Conservation (phyloP, 2,329 filamentous ascomycete species). For the Gaeumannomyces sp. region DNA sequence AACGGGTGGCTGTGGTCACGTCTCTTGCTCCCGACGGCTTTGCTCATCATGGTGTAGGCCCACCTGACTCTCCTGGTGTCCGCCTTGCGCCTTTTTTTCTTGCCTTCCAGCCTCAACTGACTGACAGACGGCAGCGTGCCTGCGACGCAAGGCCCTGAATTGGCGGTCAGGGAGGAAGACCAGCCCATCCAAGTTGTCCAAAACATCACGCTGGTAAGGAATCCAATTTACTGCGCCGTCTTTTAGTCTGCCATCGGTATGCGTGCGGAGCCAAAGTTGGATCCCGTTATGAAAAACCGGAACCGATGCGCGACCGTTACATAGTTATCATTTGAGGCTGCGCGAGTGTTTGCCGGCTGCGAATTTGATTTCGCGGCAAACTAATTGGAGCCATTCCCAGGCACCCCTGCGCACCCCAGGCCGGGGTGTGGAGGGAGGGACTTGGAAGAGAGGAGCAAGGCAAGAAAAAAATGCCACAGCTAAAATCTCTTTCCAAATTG, state of each 20-base stretch:
- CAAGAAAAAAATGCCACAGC: background rate
- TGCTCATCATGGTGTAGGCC: background rate
- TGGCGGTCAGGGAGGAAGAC: background rate
- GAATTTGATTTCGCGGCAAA: background rate
- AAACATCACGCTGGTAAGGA: background rate
- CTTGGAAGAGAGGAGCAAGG: background rate
- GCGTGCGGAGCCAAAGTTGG: background rate
- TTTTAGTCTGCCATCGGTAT: background rate
- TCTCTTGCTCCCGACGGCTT: background rate
- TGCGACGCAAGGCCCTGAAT: background rate
- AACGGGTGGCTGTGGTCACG: background rate
- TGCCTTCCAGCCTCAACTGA: background rate
- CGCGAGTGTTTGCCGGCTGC: background rate
- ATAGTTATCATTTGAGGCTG: background rate
- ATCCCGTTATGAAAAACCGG: background rate
- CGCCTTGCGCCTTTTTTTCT: background rate
- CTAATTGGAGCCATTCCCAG: no score
- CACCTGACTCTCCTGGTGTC: constrained; percentile 2
- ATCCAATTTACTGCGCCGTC: background rate
- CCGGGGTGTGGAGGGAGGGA: no score
- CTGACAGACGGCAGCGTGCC: background rate
- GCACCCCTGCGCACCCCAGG: no score
- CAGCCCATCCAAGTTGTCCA: background rate
- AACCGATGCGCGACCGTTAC: background rate
- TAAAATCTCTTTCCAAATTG: background rate